Percentiles rank a stretch among this genome's conserved stretches.
phyloP scores from a whole-genome alignment of 352 stramenopile genomes.

The Globisporangium paroecandrum region DNA sequence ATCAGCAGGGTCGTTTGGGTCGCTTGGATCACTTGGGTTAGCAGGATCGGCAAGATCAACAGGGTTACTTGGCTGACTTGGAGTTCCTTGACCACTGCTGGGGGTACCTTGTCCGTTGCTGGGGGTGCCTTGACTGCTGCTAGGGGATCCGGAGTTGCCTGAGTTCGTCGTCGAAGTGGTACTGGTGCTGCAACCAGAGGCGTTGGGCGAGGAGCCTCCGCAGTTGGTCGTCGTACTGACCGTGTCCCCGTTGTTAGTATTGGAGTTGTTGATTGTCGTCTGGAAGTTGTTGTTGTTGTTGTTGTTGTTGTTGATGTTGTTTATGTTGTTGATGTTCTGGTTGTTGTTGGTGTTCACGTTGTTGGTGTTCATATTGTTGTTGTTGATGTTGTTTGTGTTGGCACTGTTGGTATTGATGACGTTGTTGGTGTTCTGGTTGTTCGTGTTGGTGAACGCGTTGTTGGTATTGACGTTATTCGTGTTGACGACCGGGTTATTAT shows the following conservation, averaged over 20 bases:
- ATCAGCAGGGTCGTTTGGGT: not conserved
- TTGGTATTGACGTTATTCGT: too few species aligned
- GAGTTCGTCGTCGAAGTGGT: not conserved
- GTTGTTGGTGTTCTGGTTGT: too few species aligned
- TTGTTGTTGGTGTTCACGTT: not conserved
- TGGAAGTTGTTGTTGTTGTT: not conserved
- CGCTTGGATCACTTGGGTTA: not conserved
- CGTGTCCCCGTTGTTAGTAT: not conserved
- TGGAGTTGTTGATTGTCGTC: not conserved
- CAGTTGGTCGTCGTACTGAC: not conserved
- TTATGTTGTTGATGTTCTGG: not conserved
- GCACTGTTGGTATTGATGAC: not conserved
- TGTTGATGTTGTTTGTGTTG: too few species aligned
- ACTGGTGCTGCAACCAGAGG: not conserved
- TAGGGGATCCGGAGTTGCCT: not conserved
- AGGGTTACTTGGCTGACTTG: not conserved
- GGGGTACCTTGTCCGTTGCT: not conserved
- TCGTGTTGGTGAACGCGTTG: too few species aligned
- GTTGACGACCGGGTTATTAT: too few species aligned
- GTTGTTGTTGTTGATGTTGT: not conserved
- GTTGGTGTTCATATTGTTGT: not conserved
- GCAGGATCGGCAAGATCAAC: not conserved
- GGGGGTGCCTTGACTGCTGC: not conserved
- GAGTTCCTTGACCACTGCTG: not conserved
- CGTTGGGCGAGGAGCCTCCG: not conserved